Conservation (phyloP, 2,329 filamentous ascomycete species). For the Venturia asperata region DNA sequence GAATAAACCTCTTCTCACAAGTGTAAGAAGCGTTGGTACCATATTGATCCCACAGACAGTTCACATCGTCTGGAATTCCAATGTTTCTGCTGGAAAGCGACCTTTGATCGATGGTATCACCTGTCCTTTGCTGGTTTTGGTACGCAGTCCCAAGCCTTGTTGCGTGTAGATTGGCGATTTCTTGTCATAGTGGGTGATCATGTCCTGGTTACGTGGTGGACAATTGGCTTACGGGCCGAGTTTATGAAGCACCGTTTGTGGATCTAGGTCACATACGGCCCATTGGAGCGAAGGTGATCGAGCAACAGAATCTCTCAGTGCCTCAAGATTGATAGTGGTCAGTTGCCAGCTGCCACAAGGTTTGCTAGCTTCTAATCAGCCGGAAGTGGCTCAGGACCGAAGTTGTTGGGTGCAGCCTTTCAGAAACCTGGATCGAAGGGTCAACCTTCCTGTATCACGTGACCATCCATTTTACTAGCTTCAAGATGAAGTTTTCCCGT, state of each 20-base stretch:
- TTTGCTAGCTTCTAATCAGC: not conserved
- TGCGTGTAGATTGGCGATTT: not conserved
- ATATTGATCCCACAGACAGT: conserved; percentile 5
- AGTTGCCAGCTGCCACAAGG: not conserved
- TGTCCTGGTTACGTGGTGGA: not conserved
- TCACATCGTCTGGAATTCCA: not conserved
- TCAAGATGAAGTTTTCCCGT: too few species aligned
- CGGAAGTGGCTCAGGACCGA: not conserved
- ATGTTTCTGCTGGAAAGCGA: not conserved
- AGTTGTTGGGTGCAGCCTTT: too few species aligned
- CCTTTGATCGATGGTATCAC: not conserved
- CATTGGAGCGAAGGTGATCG: too few species aligned
- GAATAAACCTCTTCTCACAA: not conserved
- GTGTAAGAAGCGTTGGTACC: not conserved
- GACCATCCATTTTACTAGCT: too few species aligned
- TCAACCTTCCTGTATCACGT: not conserved
- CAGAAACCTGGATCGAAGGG: too few species aligned
- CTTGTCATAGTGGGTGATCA: not conserved
- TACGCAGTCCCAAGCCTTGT: not conserved
- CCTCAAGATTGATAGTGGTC: not conserved
- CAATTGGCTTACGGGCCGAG: not conserved
- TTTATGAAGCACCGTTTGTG: not conserved
- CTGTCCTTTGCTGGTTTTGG: not conserved
- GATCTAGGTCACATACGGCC: not conserved
- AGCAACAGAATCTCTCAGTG: not conserved